phyloP scores from a whole-genome alignment of 805 yeast species.

The Ogataea kodamae region DNA sequence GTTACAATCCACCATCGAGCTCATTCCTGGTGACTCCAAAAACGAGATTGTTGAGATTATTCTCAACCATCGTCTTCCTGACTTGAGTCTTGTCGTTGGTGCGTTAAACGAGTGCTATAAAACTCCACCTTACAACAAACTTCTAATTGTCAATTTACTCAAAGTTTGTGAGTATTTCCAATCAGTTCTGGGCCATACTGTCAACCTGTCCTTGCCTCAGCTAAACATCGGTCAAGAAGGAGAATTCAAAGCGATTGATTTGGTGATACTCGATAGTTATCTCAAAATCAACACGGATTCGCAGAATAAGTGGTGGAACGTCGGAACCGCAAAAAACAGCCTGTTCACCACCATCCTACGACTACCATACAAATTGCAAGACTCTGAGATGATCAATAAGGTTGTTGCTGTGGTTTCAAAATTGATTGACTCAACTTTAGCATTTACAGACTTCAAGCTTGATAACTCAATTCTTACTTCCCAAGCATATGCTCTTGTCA shows the following conservation, averaged over 20 bases:
- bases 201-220: slow-evolving; percentile 18
- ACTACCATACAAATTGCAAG: slow-evolving; percentile 35
- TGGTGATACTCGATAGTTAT: slow-evolving; percentile 55
- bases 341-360: slow-evolving; percentile 65
- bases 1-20: slow-evolving; percentile 37
- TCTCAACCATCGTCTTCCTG: slow-evolving; percentile 43
- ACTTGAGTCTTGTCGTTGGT: slow-evolving; percentile 41
- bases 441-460: slow-evolving; percentile 44
- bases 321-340: slow-evolving; percentile 45
- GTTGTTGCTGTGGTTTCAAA: slow-evolving; percentile 46
- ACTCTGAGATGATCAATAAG: slow-evolving; percentile 33
- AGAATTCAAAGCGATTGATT: slow-evolving; percentile 48
- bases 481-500: slow-evolving; percentile 54
- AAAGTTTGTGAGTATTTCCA: slow-evolving; percentile 33
- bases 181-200: slow-evolving; percentile 17
- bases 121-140: slow-evolving; percentile 36
- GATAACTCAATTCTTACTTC: slow-evolving; percentile 37
- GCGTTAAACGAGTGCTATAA: slow-evolving; percentile 41
- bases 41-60: slow-evolving; percentile 25
- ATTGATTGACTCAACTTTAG: slow-evolving; percentile 48
- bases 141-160: slow-evolving; percentile 47
- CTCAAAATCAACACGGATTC: slow-evolving; percentile 56
- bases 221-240: slow-evolving; percentile 28
- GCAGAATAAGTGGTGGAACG: slow-evolving; percentile 76
- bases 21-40: slow-evolving; percentile 20